These are phyloP conservation scores for Fusarium caatingaense DNA, from an alignment of 2,329 filamentous ascomycete genomes.

Conservation along the genomic window DNA sequence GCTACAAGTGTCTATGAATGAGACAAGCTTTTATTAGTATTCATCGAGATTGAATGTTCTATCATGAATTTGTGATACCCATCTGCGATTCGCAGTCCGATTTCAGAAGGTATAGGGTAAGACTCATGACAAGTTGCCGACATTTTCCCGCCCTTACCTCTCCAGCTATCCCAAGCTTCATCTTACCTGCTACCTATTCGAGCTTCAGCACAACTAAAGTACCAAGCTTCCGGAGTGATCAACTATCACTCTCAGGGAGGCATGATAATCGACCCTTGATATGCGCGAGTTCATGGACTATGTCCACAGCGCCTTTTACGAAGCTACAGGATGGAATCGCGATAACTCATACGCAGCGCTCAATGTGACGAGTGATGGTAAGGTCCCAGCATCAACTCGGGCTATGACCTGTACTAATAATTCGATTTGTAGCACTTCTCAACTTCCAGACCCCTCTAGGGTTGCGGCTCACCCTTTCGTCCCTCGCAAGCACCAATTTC, in stretches of 20 bases:
- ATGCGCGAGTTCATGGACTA: constrained; percentile 99
- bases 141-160: constrained; percentile 18
- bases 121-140: constrained; percentile 8
- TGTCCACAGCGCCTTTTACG: constrained; percentile 90
- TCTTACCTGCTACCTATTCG: neutral
- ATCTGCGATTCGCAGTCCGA: neutral
- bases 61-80: neutral
- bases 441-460: constrained; percentile 89
- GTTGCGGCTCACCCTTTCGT: constrained; percentile 86
- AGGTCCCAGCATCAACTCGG: constrained; percentile 7
- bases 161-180: neutral
- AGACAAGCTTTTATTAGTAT: neutral
- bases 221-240: constrained; percentile 33
- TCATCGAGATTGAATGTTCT: neutral
- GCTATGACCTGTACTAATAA: constrained; percentile 34
- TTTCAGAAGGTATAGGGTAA: constrained; percentile 19
- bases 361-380: constrained; percentile 85
- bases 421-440: constrained; percentile 72
- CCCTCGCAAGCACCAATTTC: constrained; percentile 91
- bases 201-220: neutral
- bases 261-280: constrained; percentile 49
- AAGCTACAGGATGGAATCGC: constrained; percentile 86
- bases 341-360: constrained; percentile 93
- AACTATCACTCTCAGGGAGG: constrained; percentile 32
- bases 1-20: neutral